A percentile compares a stretch with the other conserved stretches of the same genome.
These are phyloP conservation scores for Sclerotinia subarctica DNA, from an alignment of 2,329 filamentous ascomycete species.

Conservation along the genomic window DNA sequence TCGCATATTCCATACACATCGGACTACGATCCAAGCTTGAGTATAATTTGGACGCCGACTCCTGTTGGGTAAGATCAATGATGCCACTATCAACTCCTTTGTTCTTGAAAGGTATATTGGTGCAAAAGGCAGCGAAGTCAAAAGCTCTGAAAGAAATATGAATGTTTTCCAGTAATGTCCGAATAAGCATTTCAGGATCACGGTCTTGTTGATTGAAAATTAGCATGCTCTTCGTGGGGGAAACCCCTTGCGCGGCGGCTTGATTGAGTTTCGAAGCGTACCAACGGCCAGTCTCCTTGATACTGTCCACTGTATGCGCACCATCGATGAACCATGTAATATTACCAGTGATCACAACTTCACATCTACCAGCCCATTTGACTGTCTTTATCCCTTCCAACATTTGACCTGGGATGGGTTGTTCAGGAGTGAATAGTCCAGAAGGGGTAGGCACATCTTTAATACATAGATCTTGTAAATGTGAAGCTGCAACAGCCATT, in stretches of 20 bases:
- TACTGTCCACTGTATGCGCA: conserved; percentile 87
- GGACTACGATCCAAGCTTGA: conserved; percentile 48
- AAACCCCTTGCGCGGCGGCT: conserved; percentile 1
- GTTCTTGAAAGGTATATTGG: conserved; percentile 62
- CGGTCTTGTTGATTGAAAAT: conserved; percentile 94
- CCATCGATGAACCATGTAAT: conserved; percentile 90
- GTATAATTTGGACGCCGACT: conserved; percentile 62
- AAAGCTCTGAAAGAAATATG: conserved; percentile 49
- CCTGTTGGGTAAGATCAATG: conserved; percentile 61
- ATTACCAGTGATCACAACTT: conserved; percentile 52
- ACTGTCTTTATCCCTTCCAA: conserved; percentile 69
- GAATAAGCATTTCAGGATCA: conserved; percentile 59
- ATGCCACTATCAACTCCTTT: conserved; percentile 33
- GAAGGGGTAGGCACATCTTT: conserved; percentile 10
- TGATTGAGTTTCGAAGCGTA: conserved; percentile 53
- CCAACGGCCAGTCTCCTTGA: conserved; percentile 77
- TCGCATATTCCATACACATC: conserved; percentile 55
- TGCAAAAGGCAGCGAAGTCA: conserved; percentile 73
- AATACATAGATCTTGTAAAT: conserved; percentile 44
- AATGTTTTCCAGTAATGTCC: neutral
- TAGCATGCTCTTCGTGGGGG: conserved; percentile 46
- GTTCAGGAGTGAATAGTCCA: neutral
- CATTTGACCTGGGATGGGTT: conserved; percentile 59
- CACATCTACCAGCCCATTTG: conserved; percentile 75
- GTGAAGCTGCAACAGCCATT: conserved; percentile 51